These are phyloP conservation scores for Mucor plumbeus DNA, from an alignment of 371 early-diverging fungal genomes.

Conservation along the genomic window DNA sequence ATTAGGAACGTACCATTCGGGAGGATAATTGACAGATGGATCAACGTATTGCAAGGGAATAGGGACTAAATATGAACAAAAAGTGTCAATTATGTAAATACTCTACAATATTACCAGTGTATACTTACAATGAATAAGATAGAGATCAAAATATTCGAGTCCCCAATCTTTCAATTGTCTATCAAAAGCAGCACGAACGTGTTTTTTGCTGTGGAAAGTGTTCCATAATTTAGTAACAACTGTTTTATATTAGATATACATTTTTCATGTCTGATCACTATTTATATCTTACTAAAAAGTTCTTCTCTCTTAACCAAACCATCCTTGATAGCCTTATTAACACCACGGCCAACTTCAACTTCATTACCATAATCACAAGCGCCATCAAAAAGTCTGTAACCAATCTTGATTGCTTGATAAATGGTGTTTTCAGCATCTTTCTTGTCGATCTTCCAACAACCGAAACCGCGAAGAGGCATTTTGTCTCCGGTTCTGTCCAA, in stretches of 20 bases:
- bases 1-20: conserved; percentile 44
- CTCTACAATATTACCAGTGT: conserved; percentile 35
- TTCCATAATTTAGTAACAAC: conserved; percentile 79
- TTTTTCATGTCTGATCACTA: neutral
- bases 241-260: conserved; percentile 34
- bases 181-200: conserved; percentile 51
- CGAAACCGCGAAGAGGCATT: conserved; percentile 48
- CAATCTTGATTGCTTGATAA: conserved; percentile 50
- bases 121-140: conserved; percentile 54
- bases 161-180: conserved; percentile 61
- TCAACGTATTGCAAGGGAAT: conserved; percentile 44
- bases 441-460: conserved; percentile 43
- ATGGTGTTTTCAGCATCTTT: conserved; percentile 35
- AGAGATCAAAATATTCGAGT: conserved; percentile 76
- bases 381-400: conserved; percentile 48
- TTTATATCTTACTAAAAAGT: conserved; percentile 35
- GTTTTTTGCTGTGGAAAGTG: conserved; percentile 52
- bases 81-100: too few relatives aligned
- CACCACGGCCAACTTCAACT: conserved; percentile 63
- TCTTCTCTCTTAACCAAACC: conserved; percentile 65
- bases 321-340: conserved; percentile 51
- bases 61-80: conserved; percentile 43
- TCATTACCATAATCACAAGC: conserved; percentile 68
- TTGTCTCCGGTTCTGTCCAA: conserved; percentile 41
- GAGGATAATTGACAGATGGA: conserved; percentile 35